Conservation (phyloP, 2,329 filamentous ascomycete species). For the Fusarium cicatricum region DNA sequence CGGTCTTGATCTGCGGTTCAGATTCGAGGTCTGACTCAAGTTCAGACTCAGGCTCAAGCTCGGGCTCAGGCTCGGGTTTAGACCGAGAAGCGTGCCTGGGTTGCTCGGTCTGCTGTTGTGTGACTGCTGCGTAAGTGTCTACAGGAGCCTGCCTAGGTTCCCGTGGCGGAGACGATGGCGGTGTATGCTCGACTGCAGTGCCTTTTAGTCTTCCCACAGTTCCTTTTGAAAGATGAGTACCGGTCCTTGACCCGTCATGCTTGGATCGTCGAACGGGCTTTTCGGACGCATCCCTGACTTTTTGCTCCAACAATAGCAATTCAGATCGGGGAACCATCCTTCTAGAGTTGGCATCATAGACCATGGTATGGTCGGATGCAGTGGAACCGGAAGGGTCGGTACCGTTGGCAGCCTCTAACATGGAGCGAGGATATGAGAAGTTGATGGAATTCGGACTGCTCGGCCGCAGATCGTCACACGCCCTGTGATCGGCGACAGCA, state of each 20-base stretch:
- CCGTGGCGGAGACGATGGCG: slow-evolving; percentile 36
- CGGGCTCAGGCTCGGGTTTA: slow-evolving; percentile 2
- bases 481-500: slow-evolving; percentile 46
- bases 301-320: slow-evolving; percentile 54
- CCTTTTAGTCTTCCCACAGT: slow-evolving; percentile 61
- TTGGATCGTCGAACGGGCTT: slow-evolving; percentile 53
- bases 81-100: background rate
- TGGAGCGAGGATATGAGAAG: slow-evolving; percentile 64
- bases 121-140: background rate
- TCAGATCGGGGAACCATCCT: slow-evolving; percentile 64
- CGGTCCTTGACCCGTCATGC: slow-evolving; percentile 50
- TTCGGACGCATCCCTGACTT: slow-evolving; percentile 50
- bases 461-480: slow-evolving; percentile 47
- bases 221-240: slow-evolving; percentile 59
- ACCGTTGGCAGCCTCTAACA: slow-evolving; percentile 49
- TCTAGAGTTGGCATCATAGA: slow-evolving; percentile 72
- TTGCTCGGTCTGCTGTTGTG: slow-evolving; percentile 5
- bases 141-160: slow-evolving; percentile 25
- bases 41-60: slow-evolving; percentile 1
- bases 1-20: slow-evolving; percentile 9
- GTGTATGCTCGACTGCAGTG: slow-evolving; percentile 51
- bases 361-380: slow-evolving; percentile 54
- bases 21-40: slow-evolving; percentile 23
- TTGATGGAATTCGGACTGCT: slow-evolving; percentile 63
- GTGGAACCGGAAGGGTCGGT: slow-evolving; percentile 24